Base-by-base conservation (phyloP, 306 rosid species). In the Cyamopsis tetragonoloba region DNA sequence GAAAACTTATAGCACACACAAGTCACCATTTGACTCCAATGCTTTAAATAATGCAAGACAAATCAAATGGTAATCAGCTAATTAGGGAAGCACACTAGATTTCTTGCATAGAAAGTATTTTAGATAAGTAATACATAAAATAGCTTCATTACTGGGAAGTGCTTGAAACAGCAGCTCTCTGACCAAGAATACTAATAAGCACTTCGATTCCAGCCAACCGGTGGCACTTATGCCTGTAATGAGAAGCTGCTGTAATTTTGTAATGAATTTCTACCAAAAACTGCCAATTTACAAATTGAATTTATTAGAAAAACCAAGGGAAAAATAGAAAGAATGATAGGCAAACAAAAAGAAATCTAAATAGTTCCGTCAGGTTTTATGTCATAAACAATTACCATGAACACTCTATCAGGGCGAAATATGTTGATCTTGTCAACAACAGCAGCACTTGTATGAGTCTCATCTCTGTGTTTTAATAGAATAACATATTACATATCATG, bases 371-470 rank as follows among this genome's bases (percentile, higher is more conserved):
- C 12, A 3, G 61, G 47, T 57, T 31, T 9, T 38, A 57, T 22
- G 26, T 11, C 31, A 44, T 22, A n/a, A 47, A 28, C 41, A 27
- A 20, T 86, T 81, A 92, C 98, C 98, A 78, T 81, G 84, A 92
- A 92, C 74, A 80, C 96, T 80, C 98, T 84, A 81, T 87, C 96
- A 2, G 92, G 87, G 37, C 96, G 91, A 62, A 92, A 92, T 70
- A 92, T 82, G 62, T 89, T 86, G 41, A 92, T 84, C 81, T 79
- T 92, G 89, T 92, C 98, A 70, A 74, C 71, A 78, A 87, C 88
- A 51, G 75, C 80, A 73, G 70, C 70, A 55, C 69, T 46, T 65
- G 84, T 58, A 58, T 51, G 79, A 74, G 55, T 66, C 53, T 81
- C 88, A 79, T 68, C 91, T 85, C 98, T 92, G 15, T 75, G 82